Evolutionary conservation across 106 monocot species (phyloP).

Genomic region (Apostasia shenzhenica): DNA sequence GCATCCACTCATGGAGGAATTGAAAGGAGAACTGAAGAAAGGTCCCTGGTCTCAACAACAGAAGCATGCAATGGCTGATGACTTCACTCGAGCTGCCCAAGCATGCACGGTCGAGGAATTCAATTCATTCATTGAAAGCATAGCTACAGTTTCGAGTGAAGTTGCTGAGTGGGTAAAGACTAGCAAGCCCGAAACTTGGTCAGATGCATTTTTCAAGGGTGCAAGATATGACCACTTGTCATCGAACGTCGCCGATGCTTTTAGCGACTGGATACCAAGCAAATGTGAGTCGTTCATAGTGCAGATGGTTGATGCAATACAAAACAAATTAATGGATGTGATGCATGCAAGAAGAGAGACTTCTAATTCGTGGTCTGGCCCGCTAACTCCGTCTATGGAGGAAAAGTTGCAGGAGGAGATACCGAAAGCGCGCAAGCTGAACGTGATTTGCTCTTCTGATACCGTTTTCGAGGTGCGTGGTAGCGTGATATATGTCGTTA

Average conservation of each 20-base stretch:
- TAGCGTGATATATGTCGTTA: constrained; percentile 59
- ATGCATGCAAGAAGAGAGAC: constrained; percentile 43
- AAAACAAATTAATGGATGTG: constrained; percentile 48
- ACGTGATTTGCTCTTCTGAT: constrained; percentile 85
- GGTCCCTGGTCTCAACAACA: constrained; percentile 59
- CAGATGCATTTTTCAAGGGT: constrained; percentile 75
- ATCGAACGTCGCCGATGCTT: constrained; percentile 54
- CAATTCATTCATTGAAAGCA: constrained; percentile 54
- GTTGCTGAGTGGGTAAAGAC: constrained; percentile 59
- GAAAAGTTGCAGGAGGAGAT: constrained; percentile 55
- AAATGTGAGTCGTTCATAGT: constrained; percentile 65
- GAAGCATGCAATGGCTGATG: constrained; percentile 57
- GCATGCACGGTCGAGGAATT: constrained; percentile 70
- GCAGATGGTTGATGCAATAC: constrained; percentile 66
- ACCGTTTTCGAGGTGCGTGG: constrained; percentile 91
- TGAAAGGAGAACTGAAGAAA: constrained; percentile 61
- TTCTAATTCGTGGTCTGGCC: constrained; percentile 35
- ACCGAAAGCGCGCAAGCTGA: constrained; percentile 38
- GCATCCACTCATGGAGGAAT: constrained; percentile 68
- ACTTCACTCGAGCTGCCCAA: constrained; percentile 82
- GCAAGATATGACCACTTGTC: constrained; percentile 71
- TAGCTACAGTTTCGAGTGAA: constrained; percentile 54
- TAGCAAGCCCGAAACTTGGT: constrained; percentile 83
- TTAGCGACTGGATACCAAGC: constrained; percentile 74
- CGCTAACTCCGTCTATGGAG: constrained; percentile 72